Evolutionary conservation across 2,329 filamentous ascomycete genomes (phyloP), one percentile per base, ranked within the genome.

Genomic region (Kalmusia sp.): DNA sequence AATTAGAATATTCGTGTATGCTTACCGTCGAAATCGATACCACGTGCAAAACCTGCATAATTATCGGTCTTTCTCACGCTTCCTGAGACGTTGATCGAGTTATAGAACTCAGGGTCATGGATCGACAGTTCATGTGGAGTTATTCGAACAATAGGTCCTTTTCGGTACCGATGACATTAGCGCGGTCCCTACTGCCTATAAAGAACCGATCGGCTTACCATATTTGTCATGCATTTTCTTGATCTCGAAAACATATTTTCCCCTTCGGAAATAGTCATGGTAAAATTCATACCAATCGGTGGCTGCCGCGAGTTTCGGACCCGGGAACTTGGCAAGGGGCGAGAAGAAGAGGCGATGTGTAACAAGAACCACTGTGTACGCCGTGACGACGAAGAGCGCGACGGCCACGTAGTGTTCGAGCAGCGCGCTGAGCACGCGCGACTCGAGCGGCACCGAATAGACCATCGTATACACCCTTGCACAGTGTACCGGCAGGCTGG

Each of bases 151-250:
- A 71, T 70, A 1, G 67, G 66, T 4, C 67, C 67, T 70, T 17
- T 11, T 27, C 22, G 4, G 9, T 30, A 38, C 25, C n/a, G n/a
- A 28, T 24, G 6, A 9, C 25, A 19, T 44, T 50, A 43, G 48
- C 31, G 30, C 24, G 15, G 9, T 12, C n/a, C 38, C 21, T n/a
- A 35, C n/a, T n/a, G 12, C 22, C 35, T 21, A 27, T 24, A 11
- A 21, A 28, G 4, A 22, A 19, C 15, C 21, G 27, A 27, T 47
- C 25, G 14, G 39, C 54, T 27, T 52, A 66, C 65, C 66, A 50
- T 71, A 72, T 52, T 58, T 46, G 24, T 64, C 24, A 40, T 74
- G 71, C 60, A 73, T 59, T 21, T 62, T 40, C 47, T 68, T 58
- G 38, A 73, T 64, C 31, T 68, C 53, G 31, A 57, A 65, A 3